Evolutionary conservation across 2,329 filamentous ascomycete genomes (phyloP).

Genomic region (Curvularia sp.): DNA sequence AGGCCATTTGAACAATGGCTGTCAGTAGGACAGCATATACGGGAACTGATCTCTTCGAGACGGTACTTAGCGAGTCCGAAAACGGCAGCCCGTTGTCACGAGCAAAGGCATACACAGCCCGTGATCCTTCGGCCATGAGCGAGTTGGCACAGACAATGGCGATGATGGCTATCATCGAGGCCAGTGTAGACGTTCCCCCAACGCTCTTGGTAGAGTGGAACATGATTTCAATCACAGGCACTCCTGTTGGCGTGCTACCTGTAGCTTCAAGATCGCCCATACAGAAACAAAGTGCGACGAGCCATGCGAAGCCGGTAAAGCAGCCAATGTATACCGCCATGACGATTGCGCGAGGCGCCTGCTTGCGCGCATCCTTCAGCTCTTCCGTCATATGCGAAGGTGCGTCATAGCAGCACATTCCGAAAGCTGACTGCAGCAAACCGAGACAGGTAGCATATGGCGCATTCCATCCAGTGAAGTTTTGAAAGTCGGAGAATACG

Average conservation of each 20-base stretch:
- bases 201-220: conserved; percentile 58
- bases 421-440: conserved; percentile 62
- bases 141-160: conserved; percentile 56
- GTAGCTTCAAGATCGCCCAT: conserved; percentile 56
- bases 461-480: conserved; percentile 60
- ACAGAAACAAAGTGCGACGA: conserved; percentile 52
- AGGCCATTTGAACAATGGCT: conserved; percentile 58
- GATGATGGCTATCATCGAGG: conserved; percentile 59
- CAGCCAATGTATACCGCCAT: conserved; percentile 52
- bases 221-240: conserved; percentile 63
- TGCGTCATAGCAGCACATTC: conserved; percentile 62
- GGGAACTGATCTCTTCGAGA: conserved; percentile 59
- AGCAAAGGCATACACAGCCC: conserved; percentile 58
- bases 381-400: conserved; percentile 64
- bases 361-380: conserved; percentile 59
- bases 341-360: conserved; percentile 58
- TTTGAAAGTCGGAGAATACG: conserved; percentile 64
- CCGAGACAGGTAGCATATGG: conserved; percentile 62
- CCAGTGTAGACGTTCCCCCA: conserved; percentile 55
- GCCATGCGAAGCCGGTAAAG: conserved; percentile 50
- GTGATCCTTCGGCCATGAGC: conserved; percentile 58
- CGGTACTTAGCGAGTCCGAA: conserved; percentile 55
- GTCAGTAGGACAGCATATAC: conserved; percentile 60
- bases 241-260: conserved; percentile 56
- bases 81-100: conserved; percentile 63